These are phyloP conservation scores for Agaricus sinodeliciosus DNA, from an alignment of 768 basidiomycete species.

Conservation along the genomic window DNA sequence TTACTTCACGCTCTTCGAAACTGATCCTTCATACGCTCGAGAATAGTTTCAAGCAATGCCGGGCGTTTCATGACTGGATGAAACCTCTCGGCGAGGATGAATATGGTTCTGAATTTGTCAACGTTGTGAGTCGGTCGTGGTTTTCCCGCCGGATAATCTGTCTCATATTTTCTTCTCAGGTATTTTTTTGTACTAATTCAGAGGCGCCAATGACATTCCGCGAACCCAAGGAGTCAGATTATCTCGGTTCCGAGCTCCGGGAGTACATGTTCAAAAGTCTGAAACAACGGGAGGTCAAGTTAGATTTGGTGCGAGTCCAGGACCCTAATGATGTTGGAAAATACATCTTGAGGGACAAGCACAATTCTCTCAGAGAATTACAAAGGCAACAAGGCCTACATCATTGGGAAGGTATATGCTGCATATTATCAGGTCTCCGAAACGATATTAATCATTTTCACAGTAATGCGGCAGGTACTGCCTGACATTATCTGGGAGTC, in stretches of 20 bases:
- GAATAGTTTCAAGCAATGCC: constrained; percentile 68
- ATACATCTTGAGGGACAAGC: constrained; percentile 56
- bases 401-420: constrained; percentile 68
- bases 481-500: constrained; percentile 73
- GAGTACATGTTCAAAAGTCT: constrained; percentile 50
- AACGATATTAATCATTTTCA: constrained; percentile 1
- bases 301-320: constrained; percentile 29
- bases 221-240: constrained; percentile 45
- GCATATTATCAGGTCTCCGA: neutral
- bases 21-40: constrained; percentile 68
- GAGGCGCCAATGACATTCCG: constrained; percentile 52
- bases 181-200: constrained; percentile 74
- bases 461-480: constrained; percentile 65
- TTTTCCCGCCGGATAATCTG: neutral
- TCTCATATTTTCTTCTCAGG: constrained; percentile 33
- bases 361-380: constrained; percentile 58
- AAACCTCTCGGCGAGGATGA: constrained; percentile 38
- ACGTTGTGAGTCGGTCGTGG: constrained; percentile 53
- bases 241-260: constrained; percentile 63
- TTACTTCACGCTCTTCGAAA: constrained; percentile 53
- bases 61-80: constrained; percentile 73
- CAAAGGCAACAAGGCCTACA: constrained; percentile 58
- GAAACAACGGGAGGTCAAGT: constrained; percentile 45
- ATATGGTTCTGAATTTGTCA: constrained; percentile 50
- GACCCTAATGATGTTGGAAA: constrained; percentile 31